phyloP scores from a whole-genome alignment of 495 filamentous ascomycete species.

The Hypoxylon cercidicola region DNA sequence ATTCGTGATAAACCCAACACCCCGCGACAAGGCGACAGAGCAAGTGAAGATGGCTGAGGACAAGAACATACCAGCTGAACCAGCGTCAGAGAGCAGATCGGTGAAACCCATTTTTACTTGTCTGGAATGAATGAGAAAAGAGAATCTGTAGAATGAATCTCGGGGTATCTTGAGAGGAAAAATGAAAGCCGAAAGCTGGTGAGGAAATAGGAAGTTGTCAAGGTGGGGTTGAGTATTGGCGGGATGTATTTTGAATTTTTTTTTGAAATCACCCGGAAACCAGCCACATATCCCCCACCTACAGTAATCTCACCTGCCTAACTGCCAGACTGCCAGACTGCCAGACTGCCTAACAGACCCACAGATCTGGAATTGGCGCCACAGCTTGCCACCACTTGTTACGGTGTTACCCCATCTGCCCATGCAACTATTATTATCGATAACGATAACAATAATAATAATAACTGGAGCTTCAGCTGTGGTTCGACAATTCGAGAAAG shows the following conservation, averaged over 20 bases:
- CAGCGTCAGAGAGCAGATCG: slow-evolving; percentile 88
- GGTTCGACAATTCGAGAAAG: slow-evolving; percentile 40
- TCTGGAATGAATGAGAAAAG: slow-evolving; percentile 28
- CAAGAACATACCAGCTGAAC: slow-evolving; percentile 73
- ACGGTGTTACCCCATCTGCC: no score
- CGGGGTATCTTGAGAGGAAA: slow-evolving; percentile 45
- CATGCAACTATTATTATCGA: slow-evolving; percentile 32
- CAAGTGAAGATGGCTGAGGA: slow-evolving; percentile 24
- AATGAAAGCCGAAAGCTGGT: slow-evolving; percentile 36
- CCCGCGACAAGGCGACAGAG: slow-evolving; percentile 11
- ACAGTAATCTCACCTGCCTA: background rate
- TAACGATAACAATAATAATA: slow-evolving; percentile 11
- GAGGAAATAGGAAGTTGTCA: slow-evolving; percentile 37
- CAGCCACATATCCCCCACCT: slow-evolving; percentile 30
- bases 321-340: background rate
- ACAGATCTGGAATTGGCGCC: slow-evolving; percentile 1
- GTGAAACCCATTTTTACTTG: slow-evolving; percentile 86
- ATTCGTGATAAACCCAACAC: slow-evolving; percentile 11
- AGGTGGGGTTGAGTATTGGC: slow-evolving; percentile 45
- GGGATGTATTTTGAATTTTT: slow-evolving; percentile 43
- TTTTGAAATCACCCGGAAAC: slow-evolving; percentile 34
- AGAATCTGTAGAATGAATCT: slow-evolving; percentile 32
- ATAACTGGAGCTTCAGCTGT: slow-evolving; percentile 28
- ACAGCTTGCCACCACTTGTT: slow-evolving; percentile 21
- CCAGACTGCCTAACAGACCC: background rate